These are phyloP conservation scores for Monosporascus sp. DNA, from an alignment of 2,329 filamentous ascomycete genomes.

Conservation along the genomic window DNA sequence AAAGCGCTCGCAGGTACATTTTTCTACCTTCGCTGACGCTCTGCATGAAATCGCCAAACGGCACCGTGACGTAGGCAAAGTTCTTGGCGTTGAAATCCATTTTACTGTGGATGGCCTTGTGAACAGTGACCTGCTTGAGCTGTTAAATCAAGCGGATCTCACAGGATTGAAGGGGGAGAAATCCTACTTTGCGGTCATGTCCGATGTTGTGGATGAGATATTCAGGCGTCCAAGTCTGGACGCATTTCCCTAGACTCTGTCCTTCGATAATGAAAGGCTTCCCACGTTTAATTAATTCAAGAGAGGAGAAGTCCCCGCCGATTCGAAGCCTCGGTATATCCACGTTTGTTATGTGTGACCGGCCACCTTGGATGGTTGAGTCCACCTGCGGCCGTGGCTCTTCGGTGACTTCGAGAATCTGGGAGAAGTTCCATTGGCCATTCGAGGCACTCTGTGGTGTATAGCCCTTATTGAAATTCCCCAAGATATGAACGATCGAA, in stretches of 20 bases:
- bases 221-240: conserved; percentile 59
- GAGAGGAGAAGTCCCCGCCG: conserved; percentile 51
- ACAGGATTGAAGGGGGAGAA: not conserved
- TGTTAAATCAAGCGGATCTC: not conserved
- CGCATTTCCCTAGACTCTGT: conserved; percentile 63
- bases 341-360: conserved; percentile 30
- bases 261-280: conserved; percentile 62
- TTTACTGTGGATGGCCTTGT: conserved; percentile 57
- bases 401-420: conserved; percentile 15
- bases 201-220: conserved; percentile 64
- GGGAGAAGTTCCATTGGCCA: conserved; percentile 11
- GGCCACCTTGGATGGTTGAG: not conserved
- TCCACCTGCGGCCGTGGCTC: not conserved
- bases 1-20: conserved; percentile 76
- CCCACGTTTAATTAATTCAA: conserved; percentile 49
- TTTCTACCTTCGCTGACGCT: conserved; percentile 53
- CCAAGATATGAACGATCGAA: conserved; percentile 4
- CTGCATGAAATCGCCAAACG: conserved; percentile 62
- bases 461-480: not conserved
- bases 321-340: conserved; percentile 49
- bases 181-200: conserved; percentile 50
- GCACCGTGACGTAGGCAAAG: conserved; percentile 67
- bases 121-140: conserved; percentile 59
- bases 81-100: conserved; percentile 85
- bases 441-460: not conserved